Base-by-base conservation (phyloP, 352 stramenopile genomes). In the Phytophthora pluvialis region DNA sequence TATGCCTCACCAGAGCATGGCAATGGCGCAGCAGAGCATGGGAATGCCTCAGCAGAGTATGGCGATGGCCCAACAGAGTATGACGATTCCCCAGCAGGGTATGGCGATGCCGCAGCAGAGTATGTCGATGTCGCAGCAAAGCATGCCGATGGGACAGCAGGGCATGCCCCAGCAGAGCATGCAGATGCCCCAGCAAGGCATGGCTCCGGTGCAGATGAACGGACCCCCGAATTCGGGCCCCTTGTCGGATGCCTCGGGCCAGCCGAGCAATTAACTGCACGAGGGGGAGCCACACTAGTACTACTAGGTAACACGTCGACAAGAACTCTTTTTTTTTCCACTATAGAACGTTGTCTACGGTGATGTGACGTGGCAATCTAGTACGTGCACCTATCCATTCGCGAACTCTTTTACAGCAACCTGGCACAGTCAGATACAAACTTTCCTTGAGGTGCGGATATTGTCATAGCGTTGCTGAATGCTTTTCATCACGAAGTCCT, bases 1-100 rank as follows among this genome's bases (percentile, higher is more conserved):
- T 29, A 79, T 81, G 69, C 47, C 63, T 16, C 57, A 72, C 31
- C 65, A 72, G 16, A 69, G 39, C 32, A 80, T 80, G 67, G 28
- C 53, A 9, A 69, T 81, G 76, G 25, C 56, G 1, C 67, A 68
- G 31, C 67, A 74, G 26, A 70, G 58, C 16, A 70, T 76, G 60
- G 21, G 48, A 3, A 61, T 70, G 48, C 44, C 55, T 11, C 70
- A 73, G 16, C 60, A 67, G 16, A 70, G 52, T 38, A 73, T 73
- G 44, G 9, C 49, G 0, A 74, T 75, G 65, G 16, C 52, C 0
- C 70, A 75, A 3, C 71, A 76, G 28, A 65, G 55, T 36, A 65
- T 69, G 40, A 44, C 56, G 5, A 64, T 70, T 48, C 31, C 52
- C 10, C 64, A 73, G 32, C 72, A 70, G 26, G 64, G 45, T 11